Conservation (phyloP, 495 filamentous ascomycete species). For the Podospora anserina region DNA sequence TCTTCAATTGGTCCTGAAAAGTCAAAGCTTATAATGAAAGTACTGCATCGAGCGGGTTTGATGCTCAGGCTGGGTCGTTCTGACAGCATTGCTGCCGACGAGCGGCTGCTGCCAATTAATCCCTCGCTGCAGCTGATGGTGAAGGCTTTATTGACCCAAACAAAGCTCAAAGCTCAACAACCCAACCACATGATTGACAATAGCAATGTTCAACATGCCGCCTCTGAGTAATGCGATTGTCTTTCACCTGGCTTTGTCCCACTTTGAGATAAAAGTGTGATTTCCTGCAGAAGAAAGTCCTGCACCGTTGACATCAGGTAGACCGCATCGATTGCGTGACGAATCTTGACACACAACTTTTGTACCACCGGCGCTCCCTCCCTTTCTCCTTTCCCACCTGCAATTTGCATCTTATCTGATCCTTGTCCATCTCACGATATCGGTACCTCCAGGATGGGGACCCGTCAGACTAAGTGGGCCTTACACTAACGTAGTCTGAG, state of each 20-base stretch:
- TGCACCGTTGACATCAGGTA: not conserved
- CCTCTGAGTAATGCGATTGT: not conserved
- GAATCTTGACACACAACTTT: not conserved
- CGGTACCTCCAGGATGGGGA: not conserved
- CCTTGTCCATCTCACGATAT: not conserved
- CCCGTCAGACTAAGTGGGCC: not conserved
- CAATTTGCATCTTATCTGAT: not conserved
- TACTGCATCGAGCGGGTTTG: no score
- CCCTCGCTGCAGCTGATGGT: not conserved
- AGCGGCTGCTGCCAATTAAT: not conserved
- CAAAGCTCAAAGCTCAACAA: not conserved
- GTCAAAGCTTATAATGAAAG: no score
- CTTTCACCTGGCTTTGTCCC: not conserved
- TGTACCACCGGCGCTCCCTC: not conserved
- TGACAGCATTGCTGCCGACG: no score
- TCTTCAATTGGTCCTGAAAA: not conserved
- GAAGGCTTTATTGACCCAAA: not conserved
- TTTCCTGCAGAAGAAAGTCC: not conserved
- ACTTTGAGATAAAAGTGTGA: not conserved
- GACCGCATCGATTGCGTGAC: not conserved
- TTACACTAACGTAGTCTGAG: not conserved
- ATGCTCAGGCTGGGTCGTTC: no score
- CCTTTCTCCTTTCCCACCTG: not conserved
- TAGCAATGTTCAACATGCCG: not conserved
- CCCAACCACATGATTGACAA: not conserved